These are phyloP conservation scores for Lolium rigidum DNA, from an alignment of 176 grass and related monocot species.

Conservation along the genomic window DNA sequence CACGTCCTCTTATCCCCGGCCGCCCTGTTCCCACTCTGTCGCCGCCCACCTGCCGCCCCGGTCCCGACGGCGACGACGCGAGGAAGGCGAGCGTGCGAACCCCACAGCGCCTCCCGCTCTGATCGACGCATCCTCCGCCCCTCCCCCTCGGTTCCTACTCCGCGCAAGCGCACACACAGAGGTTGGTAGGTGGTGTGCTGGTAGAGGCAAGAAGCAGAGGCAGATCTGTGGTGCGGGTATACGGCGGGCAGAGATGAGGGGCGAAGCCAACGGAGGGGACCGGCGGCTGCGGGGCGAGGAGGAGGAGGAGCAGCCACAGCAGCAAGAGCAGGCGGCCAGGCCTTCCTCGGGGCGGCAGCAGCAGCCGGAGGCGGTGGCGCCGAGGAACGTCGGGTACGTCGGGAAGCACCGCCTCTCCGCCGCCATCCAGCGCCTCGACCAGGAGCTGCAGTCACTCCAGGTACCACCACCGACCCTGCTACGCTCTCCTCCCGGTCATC, in stretches of 20 bases:
- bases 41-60: neutral
- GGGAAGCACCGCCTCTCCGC: conserved; percentile 88
- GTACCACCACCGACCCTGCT: conserved; percentile 21
- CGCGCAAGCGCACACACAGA: neutral
- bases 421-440: conserved; percentile 78
- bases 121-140: neutral
- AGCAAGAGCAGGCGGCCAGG: conserved; percentile 2
- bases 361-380: neutral
- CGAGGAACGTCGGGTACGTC: conserved; percentile 62
- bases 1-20: neutral
- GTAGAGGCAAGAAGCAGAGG: neutral
- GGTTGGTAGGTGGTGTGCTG: neutral
- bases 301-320: neutral
- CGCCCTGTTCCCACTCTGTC: neutral
- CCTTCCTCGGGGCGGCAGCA: conserved; percentile 45
- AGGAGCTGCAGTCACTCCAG: conserved; percentile 86
- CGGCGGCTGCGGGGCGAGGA: conserved; percentile 24
- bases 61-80: neutral
- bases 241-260: conserved; percentile 39
- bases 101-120: neutral
- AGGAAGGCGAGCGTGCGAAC: neutral
- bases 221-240: conserved; percentile 19
- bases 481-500: neutral
- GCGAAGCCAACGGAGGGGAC: conserved; percentile 48
- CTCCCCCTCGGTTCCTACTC: neutral